Evolutionary conservation across 75 land plant species (phyloP), one percentile per base, ranked within the genome.

Genomic region (Isoetes taiwanensis): DNA sequence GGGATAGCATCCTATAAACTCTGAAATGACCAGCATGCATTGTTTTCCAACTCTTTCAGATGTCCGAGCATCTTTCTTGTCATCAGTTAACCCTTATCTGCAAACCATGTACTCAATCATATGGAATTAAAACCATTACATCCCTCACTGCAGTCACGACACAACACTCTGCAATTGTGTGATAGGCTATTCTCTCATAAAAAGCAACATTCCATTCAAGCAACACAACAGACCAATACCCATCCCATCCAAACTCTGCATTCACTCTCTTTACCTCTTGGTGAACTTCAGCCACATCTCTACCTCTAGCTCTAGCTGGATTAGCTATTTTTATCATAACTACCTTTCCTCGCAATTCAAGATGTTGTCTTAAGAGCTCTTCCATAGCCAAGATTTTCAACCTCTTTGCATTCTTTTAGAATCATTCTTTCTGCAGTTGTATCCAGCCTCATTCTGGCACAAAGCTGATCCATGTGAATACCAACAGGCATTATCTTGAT

Each of bases 401-500:
- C 31, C 78, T 66, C 1, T 81, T 78, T 1, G 85, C 90, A 56
- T 67, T 78, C 2, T 64, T 79, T 28, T 57, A 40, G 32, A 65
- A 81, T 66, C 70, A 59, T 30, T 63, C 48, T 31, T 61, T 42
- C 0, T 81, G 60, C 68, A 81, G 82, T 10, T 40, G 34, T n/a
- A 78, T 65, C 31, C 80, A 69, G 63, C 19, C 41, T 61, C 35
- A 85, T 19, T 14, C 74, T 74, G 1, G 71, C 64, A 52, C 76
- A 57, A 24, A 85, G 65, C 71, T 66, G 77, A 4, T 66, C 74
- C 76, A 81, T 68, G 30, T 82, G 82, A 17, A 85, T 74, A 0
- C 90, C 90, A 29, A 85, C 80, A 2, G 90, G 90, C 35, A 85
- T 65, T 29, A 85, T 85, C 59, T 85, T 85, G 56, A 85, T 74